Conservation (phyloP, 306 rosid species). For the Pterocarpus macrocarpus region DNA sequence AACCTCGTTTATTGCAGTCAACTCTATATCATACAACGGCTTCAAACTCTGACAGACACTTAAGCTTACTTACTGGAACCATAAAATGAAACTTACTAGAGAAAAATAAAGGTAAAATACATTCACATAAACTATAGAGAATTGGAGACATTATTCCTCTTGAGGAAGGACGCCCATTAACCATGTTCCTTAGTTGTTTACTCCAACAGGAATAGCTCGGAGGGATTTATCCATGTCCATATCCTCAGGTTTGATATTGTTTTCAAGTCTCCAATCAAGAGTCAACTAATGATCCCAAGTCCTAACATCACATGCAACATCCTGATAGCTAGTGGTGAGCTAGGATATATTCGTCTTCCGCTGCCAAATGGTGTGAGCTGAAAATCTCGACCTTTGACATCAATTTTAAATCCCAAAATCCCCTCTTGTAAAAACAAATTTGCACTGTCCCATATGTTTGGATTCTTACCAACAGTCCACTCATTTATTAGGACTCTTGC, state of each 20-base stretch:
- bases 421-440: slow-evolving; percentile 62
- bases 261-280: slow-evolving; percentile 68
- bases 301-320: slow-evolving; percentile 55
- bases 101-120: too few species aligned
- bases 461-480: slow-evolving; percentile 59
- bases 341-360: slow-evolving; percentile 59
- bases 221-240: slow-evolving; percentile 55
- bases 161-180: neutral
- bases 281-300: slow-evolving; percentile 59
- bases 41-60: too few species aligned
- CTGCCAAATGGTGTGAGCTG: slow-evolving; percentile 63
- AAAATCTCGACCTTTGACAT: slow-evolving; percentile 57
- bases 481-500: slow-evolving; percentile 57
- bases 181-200: neutral
- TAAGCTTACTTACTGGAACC: too few species aligned
- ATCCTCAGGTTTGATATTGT: slow-evolving; percentile 41
- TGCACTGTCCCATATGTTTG: slow-evolving; percentile 56
- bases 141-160: too few species aligned
- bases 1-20: too few species aligned
- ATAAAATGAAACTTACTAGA: too few species aligned
- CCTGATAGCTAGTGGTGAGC: slow-evolving; percentile 57
- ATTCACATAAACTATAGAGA: too few species aligned
- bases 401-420: slow-evolving; percentile 55
- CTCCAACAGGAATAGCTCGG: slow-evolving; percentile 15
- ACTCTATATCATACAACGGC: too few species aligned